These are phyloP conservation scores for Bryum argenteum DNA, from an alignment of 225 moss, liverwort and hornwort genomes.

Conservation along the genomic window DNA sequence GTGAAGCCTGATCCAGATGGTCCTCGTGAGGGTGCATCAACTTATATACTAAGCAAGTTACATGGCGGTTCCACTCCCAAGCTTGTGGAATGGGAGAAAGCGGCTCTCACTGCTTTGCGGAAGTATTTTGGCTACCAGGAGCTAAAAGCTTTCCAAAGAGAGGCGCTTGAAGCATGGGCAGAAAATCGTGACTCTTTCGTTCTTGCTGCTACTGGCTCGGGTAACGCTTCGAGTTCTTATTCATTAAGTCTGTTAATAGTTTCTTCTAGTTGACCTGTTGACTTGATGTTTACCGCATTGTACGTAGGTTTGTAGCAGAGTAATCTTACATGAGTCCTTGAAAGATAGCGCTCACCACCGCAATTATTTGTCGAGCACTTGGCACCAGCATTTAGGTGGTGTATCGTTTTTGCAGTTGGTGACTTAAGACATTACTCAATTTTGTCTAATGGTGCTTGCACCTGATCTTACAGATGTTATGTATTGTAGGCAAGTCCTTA, in stretches of 20 bases:
- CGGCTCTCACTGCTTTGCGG: slow-evolving; percentile 50
- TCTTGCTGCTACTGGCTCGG: slow-evolving; percentile 85
- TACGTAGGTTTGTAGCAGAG: slow-evolving; percentile 1
- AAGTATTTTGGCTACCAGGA: slow-evolving; percentile 62
- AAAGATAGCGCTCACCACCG: slow-evolving; percentile 14
- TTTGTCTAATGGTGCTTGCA: slow-evolving; percentile 30
- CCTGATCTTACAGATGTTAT: slow-evolving; percentile 41
- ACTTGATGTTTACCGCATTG: slow-evolving; percentile 16
- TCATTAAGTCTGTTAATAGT: slow-evolving; percentile 9
- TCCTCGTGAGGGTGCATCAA: slow-evolving; percentile 28
- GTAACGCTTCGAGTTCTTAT: slow-evolving; percentile 41
- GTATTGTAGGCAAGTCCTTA: slow-evolving; percentile 66
- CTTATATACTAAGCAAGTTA: slow-evolving; percentile 42
- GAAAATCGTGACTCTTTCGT: slow-evolving; percentile 77
- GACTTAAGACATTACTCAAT: slow-evolving; percentile 15
- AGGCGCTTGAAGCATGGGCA: slow-evolving; percentile 77
- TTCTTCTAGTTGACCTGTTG: neutral
- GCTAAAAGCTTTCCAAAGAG: slow-evolving; percentile 69
- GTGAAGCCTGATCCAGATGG: slow-evolving; percentile 27
- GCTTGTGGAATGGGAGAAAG: slow-evolving; percentile 62
- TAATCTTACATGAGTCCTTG: slow-evolving; percentile 13
- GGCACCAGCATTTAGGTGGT: slow-evolving; percentile 9
- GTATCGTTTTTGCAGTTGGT: slow-evolving; percentile 10
- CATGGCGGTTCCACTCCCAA: slow-evolving; percentile 32
- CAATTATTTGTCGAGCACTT: slow-evolving; percentile 18